These are phyloP conservation scores for Leishmania gerbilli DNA, from an alignment of 208 protist species.

Conservation along the genomic window DNA sequence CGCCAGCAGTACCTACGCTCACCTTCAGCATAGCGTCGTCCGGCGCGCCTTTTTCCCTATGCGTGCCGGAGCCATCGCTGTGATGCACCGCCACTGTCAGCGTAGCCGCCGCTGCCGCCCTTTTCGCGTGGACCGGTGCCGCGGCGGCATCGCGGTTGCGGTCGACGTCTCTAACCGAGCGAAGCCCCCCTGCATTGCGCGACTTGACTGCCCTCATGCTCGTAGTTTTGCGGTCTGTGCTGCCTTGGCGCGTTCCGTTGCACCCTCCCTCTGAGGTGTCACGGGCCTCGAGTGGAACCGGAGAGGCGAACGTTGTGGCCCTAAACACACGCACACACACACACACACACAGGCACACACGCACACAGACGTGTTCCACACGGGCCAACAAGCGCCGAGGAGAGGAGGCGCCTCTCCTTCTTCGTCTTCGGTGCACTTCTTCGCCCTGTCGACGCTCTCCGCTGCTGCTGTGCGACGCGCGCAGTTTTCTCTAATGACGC, in stretches of 20 bases:
- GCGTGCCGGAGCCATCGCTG: not conserved
- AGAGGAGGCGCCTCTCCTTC: not conserved
- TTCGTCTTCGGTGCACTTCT: not conserved
- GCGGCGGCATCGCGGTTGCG: not conserved
- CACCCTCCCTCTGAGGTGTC: not conserved
- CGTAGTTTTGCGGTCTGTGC: not conserved
- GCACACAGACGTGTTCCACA: not conserved
- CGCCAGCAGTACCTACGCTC: not conserved
- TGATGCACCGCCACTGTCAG: not conserved
- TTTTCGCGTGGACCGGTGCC: too few relatives aligned
- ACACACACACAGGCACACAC: not conserved
- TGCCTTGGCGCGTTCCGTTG: not conserved
- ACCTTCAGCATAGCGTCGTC: not conserved
- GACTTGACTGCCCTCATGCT: slow-evolving; percentile 1
- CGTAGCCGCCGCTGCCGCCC: not conserved
- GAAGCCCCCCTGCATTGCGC: not conserved
- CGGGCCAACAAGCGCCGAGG: not conserved
- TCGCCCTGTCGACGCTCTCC: not conserved
- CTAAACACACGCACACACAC: not conserved
- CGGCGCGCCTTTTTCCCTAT: not conserved
- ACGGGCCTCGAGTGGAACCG: not conserved
- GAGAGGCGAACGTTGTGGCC: not conserved
- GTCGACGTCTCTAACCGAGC: not conserved
- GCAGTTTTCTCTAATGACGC: not conserved
- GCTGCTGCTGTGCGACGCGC: not conserved